Percentiles rank a stretch among this genome's conserved stretches.
Evolutionary conservation across 2,329 filamentous ascomycete species (phyloP).

Genomic region (Pseudopithomyces chartarum): DNA sequence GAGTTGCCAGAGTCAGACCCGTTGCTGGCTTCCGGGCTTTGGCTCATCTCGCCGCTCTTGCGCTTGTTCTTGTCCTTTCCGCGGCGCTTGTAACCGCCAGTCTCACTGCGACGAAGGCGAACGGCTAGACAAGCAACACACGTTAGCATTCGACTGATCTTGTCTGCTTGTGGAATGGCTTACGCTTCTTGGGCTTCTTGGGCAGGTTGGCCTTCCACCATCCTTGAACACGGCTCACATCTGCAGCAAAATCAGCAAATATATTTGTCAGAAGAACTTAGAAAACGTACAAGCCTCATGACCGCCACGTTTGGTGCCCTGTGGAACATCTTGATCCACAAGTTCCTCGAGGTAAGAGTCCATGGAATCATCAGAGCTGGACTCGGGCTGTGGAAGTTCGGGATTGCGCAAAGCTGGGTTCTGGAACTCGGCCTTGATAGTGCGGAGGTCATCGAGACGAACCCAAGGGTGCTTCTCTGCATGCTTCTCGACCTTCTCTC

Average conservation of each 20-base stretch:
- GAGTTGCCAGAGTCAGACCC: slow-evolving; percentile 6
- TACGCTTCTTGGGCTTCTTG: slow-evolving; percentile 26
- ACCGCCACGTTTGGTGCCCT: slow-evolving; percentile 22
- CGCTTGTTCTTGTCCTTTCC: slow-evolving; percentile 25
- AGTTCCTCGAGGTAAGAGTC: slow-evolving; percentile 39
- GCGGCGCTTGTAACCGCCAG: slow-evolving; percentile 30
- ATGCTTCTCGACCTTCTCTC: slow-evolving; percentile 29
- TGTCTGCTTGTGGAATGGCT: not conserved
- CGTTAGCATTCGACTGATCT: not conserved
- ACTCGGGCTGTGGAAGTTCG: slow-evolving; percentile 11
- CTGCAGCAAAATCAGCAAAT: not conserved
- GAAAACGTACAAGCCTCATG: slow-evolving; percentile 26
- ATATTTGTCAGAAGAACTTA: not conserved
- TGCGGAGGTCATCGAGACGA: slow-evolving; percentile 36
- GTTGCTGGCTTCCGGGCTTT: slow-evolving; percentile 13
- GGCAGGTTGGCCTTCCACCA: slow-evolving; percentile 28
- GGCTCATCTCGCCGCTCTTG: slow-evolving; percentile 14
- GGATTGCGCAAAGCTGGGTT: slow-evolving; percentile 19
- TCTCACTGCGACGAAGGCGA: slow-evolving; percentile 34
- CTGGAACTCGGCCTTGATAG: slow-evolving; percentile 36
- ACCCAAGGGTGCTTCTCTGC: slow-evolving; percentile 38
- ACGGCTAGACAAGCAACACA: not conserved
- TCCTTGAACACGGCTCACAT: slow-evolving; percentile 32
- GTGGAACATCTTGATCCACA: slow-evolving; percentile 29
- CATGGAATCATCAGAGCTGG: slow-evolving; percentile 22